These are phyloP conservation scores for Podila verticillata DNA, from an alignment of 192 early-diverging fungal genomes.

Conservation along the genomic window DNA sequence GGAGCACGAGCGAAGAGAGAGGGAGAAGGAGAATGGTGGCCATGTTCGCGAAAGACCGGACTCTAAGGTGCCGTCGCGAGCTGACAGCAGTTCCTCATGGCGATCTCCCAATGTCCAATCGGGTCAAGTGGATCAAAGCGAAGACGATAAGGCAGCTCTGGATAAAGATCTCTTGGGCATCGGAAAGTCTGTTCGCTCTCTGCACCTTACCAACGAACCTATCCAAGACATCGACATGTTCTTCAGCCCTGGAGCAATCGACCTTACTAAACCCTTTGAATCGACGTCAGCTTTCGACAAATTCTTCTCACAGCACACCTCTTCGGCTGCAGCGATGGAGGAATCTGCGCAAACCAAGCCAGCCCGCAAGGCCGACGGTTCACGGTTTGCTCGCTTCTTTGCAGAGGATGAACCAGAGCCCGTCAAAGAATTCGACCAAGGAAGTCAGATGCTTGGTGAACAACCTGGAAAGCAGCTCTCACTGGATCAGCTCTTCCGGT, in stretches of 20 bases:
- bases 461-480: conserved; percentile 50
- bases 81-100: conserved; percentile 59
- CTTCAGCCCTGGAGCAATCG: conserved; percentile 56
- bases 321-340: conserved; percentile 28
- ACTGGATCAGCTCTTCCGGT: conserved; percentile 63
- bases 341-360: conserved; percentile 7
- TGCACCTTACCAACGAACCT: conserved; percentile 33
- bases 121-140: not conserved
- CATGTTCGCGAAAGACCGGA: conserved; percentile 31
- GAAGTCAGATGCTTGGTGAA: not conserved
- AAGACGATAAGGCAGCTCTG: conserved; percentile 23
- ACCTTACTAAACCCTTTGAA: conserved; percentile 38
- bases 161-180: conserved; percentile 2
- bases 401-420: conserved; percentile 55
- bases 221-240: conserved; percentile 53
- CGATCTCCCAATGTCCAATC: conserved; percentile 21
- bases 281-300: conserved; percentile 56
- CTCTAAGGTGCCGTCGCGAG: conserved; percentile 46
- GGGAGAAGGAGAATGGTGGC: conserved; percentile 40
- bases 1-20: conserved; percentile 58
- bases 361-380: conserved; percentile 54
- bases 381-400: conserved; percentile 70
- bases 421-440: conserved; percentile 6
- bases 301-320: conserved; percentile 55
- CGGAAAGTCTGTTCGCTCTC: conserved; percentile 25